Evolutionary conservation across 2,329 filamentous ascomycete genomes (phyloP), one percentile per base, ranked within the genome.

Genomic region (Botrytis tulipae): DNA sequence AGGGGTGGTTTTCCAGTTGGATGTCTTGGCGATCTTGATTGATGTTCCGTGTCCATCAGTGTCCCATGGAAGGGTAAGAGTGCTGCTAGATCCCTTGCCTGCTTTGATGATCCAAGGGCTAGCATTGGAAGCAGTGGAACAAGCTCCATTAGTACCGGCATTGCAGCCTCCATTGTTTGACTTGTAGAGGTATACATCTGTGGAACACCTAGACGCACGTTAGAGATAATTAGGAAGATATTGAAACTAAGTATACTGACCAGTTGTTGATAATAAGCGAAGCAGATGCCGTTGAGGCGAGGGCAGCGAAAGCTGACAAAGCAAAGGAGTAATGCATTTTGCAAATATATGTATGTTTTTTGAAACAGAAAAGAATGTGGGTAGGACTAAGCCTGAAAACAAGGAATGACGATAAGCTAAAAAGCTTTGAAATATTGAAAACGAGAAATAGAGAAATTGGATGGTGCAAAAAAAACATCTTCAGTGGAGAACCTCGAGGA

Each of bases 251-350:
- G n/a, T 6, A 22, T 6, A 35, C 40, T 22, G 14, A 60, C 71
- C 71, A 72, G 18, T 72, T 72, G 62, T 72, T 72, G 42, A 72
- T 69, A 14, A 42, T 72, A 46, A 72, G 63, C 16, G 71, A 61
- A 72, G 71, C 71, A 60, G 63, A 72, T 46, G 71, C 63, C 32
- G 32, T 69, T 35, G 71, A 72, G 54, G 71, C 42, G n/a, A 72
- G 22, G 18, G 51, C 71, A 69, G 63, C 71, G 25, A 72, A 63
- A 46, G 71, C 71, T 68, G 71, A 61, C 32, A 72, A 51, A 48
- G 54, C 71, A 42, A 69, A 69, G 42, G 54, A 69, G 32, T 51
- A 61, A 51, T 69, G 71, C 63, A 72, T 72, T 48, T 61, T 61
- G 71, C 35, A 68, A 37, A 42, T 60, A 16, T 48, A 44, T 44